Base-by-base conservation (phyloP, 768 basidiomycete genomes). In the Sarcodon sp. region DNA sequence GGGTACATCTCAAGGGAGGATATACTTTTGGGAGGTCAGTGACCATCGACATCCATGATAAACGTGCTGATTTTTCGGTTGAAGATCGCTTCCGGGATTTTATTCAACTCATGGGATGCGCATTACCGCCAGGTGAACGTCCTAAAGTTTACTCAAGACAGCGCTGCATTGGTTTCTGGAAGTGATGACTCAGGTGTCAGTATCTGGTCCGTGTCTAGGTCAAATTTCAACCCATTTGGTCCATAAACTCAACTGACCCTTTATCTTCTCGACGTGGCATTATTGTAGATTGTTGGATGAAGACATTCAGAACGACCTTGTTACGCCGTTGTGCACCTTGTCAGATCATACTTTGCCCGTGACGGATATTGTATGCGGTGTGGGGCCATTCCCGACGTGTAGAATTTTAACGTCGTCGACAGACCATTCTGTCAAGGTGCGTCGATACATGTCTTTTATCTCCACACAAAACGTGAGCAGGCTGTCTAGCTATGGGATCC, bases 21-120 rank as follows among this genome's bases (percentile, higher is more conserved):
- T 98, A 56, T 93, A 93, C 59, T 66, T 99, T 1, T 99, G 96
- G 96, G 93, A 97, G 86, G 92, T 83, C 54, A 57, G 80, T 73
- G 33, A n/a, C 8, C 21, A 32, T 21, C 33, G 21, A 37, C 38
- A 33, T 21, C 12, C 43, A 9, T 16, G 13, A 9, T 27, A 36
- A 44, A 32, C 34, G 6, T 43, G 49, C 15, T 50, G n/a, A 39
- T 44, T 18, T 47, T 50, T 47, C 50, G 58, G 54, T 16, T 61
- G 51, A 65, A 96, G 91, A 71, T 90, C 54, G 72, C 85, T 8
- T 96, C 93, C n/a, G 93, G 93, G n/a, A 81, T 93, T 47, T 68
- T 97, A 43, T 90, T 81, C 69, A 80, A 84, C 55, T 76, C 87
- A 0, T 92, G 92, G 80, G 93, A 97, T 51, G 93, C 93, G 13